Conservation (phyloP, 805 yeast species). For the Metschnikowia bowlesiae region DNA sequence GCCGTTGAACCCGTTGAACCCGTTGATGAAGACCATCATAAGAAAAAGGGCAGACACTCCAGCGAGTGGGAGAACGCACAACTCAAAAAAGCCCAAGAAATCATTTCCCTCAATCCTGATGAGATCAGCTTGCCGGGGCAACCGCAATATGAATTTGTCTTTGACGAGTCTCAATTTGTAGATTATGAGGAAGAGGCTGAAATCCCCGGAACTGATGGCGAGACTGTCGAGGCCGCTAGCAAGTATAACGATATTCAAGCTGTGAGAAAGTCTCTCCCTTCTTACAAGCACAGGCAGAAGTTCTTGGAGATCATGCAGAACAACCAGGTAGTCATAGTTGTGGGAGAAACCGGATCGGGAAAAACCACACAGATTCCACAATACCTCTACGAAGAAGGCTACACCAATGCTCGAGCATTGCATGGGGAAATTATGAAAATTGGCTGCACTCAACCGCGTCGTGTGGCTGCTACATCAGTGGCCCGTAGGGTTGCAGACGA, state of each 20-base stretch:
- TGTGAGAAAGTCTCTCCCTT: conserved; percentile 69
- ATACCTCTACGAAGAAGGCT: conserved; percentile 78
- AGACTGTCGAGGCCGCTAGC: conserved; percentile 4
- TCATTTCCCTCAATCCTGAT: conserved; percentile 26
- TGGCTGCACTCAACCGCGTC: conserved; percentile 91
- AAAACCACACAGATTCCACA: conserved; percentile 94
- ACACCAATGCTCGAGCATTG: conserved; percentile 41
- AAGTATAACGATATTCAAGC: conserved; percentile 33
- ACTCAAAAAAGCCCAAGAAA: conserved; percentile 36
- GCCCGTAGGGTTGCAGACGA: conserved; percentile 92
- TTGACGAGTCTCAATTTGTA: conserved; percentile 60
- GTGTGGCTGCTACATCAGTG: conserved; percentile 92
- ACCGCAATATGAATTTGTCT: conserved; percentile 66
- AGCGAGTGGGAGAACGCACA: conserved; percentile 55
- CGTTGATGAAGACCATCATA: conserved; percentile 17
- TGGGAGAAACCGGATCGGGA: conserved; percentile 92
- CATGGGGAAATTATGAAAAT: conserved; percentile 36
- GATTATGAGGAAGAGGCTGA: conserved; percentile 47
- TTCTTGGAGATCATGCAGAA: conserved; percentile 55
- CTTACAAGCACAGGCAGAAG: conserved; percentile 56
- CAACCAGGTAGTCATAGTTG: conserved; percentile 68
- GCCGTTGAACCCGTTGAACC: conserved; percentile 11
- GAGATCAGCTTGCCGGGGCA: conserved; percentile 39
- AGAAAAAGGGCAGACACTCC: conserved; percentile 18
- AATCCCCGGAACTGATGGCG: conserved; percentile 24